Conservation (phyloP, 768 basidiomycete genomes). For the Rhodotorula kratochvilovae region DNA sequence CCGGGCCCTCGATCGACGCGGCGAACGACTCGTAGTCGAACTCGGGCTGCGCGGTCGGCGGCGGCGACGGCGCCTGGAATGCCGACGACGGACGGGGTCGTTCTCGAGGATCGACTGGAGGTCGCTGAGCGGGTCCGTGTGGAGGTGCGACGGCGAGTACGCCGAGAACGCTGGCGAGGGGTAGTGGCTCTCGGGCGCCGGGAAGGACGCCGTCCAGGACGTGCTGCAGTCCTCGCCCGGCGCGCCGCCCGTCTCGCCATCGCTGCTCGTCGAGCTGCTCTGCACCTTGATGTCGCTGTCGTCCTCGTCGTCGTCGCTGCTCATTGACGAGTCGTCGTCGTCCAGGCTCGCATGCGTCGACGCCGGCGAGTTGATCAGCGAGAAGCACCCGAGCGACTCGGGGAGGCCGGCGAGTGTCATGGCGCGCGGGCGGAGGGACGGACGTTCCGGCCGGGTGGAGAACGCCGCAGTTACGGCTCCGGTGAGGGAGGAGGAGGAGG, state of each 20-base stretch:
- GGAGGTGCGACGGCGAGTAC: slow-evolving; percentile 20
- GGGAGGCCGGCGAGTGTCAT: slow-evolving; percentile 33
- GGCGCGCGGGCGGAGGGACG: slow-evolving; percentile 20
- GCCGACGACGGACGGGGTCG: slow-evolving; percentile 22
- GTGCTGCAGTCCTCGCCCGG: neutral
- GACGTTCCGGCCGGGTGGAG: neutral
- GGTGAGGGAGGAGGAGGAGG: slow-evolving; percentile 9
- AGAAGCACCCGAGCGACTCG: slow-evolving; percentile 34
- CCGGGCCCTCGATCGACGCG: slow-evolving; percentile 30
- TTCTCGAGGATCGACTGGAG: slow-evolving; percentile 35
- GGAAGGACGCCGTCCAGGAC: slow-evolving; percentile 7
- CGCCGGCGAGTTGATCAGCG: slow-evolving; percentile 31
- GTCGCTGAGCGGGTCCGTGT: slow-evolving; percentile 20
- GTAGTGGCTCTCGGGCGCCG: slow-evolving; percentile 31
- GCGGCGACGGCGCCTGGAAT: neutral
- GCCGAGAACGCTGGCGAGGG: slow-evolving; percentile 32
- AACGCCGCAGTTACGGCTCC: neutral
- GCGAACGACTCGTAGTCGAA: slow-evolving; percentile 32
- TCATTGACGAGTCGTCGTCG: neutral
- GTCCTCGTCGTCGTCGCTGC: slow-evolving; percentile 1
- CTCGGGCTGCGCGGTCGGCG: neutral
- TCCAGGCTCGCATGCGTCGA: slow-evolving; percentile 1
- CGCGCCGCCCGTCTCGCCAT: neutral
- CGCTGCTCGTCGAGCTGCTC: slow-evolving; percentile 3
- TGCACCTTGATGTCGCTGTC: neutral